Evolutionary conservation across 2,329 filamentous ascomycete genomes (phyloP), one percentile per base, ranked within the genome.

Genomic region (Microcera coccophila): DNA sequence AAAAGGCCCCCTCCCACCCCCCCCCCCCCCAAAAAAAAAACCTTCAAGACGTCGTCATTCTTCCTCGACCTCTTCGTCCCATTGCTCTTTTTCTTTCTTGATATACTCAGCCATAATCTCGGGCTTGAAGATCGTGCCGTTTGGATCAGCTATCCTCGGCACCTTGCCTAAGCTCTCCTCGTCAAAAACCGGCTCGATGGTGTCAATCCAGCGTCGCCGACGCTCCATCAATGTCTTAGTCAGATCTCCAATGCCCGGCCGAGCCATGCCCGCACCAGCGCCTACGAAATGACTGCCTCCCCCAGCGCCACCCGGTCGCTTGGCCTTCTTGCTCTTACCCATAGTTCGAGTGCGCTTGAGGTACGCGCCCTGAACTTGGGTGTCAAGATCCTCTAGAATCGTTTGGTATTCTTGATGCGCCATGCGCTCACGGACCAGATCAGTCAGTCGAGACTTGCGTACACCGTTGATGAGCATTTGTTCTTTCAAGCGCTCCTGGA

Each of bases 391-490:
- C 62, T 98, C 93, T 38, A 94, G 84, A 56, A 98, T 98, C 42
- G 90, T 96, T 64, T 85, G 86, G 71, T 95, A 98, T 64, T 98
- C 93, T 62, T 98, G 93, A 68, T 93, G 84, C 0, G 93, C 93
- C 81, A 98, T 91, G 52, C 89, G 84, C 63, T 95, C 90, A 56
- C 90, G 86, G 7, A 93, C 88, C 20, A 96, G 76, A 28, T 96
- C 90, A 1, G 88, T 82, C 10, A 98, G 74, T 3, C 90, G 81
- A 5, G 88, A 77, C 67, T 97, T 97, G 49, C 90, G 85, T 4
- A 91, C 89, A 29, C 90, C 91, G 63, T 98, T 98, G 65, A 87
- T 73, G 42, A 95, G 81, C 63, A 87, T 86, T 62, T 93, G 85
- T 45, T 90, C 82, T 53, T 88, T 85, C 3, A 98, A 77, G 39